phyloP scores from a whole-genome alignment of 225 moss, liverwort and hornwort species.

The Sphagnum contortum region DNA sequence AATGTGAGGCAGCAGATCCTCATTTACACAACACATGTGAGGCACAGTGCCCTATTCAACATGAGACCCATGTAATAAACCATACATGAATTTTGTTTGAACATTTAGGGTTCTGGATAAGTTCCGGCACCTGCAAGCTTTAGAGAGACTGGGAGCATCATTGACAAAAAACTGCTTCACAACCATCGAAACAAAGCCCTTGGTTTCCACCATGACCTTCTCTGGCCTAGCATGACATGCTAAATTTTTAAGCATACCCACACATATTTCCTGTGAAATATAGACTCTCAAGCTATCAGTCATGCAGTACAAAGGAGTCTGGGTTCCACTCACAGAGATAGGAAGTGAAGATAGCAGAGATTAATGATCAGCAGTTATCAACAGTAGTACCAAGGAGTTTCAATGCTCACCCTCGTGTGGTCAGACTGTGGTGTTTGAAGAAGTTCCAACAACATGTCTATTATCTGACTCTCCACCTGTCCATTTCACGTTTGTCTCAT shows the following conservation, averaged over 20 bases:
- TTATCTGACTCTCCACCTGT: conserved; percentile 74
- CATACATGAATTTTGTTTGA: no score
- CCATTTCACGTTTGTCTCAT: conserved; percentile 1
- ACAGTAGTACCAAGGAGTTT: no score
- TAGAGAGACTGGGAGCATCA: conserved; percentile 72
- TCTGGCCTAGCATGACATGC: conserved; percentile 76
- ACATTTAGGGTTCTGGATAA: no score
- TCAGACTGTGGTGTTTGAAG: conserved; percentile 56
- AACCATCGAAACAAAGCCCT: conserved; percentile 47
- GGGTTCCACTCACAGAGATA: not conserved
- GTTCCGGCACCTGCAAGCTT: conserved; percentile 67
- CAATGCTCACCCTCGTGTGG: conserved; percentile 64
- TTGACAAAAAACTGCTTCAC: conserved; percentile 73
- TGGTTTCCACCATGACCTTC: conserved; percentile 51
- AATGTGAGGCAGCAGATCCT: no score
- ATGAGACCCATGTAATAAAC: no score
- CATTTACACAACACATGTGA: no score
- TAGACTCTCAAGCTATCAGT: not conserved
- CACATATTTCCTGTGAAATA: conserved; percentile 66
- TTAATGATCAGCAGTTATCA: no score
- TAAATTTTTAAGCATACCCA: conserved; percentile 78
- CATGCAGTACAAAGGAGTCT: not conserved
- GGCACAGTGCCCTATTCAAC: no score
- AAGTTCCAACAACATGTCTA: conserved; percentile 61
- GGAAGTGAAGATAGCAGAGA: not conserved